phyloP scores from a whole-genome alignment of 257 asterid genomes.

The Ajuga chamaepitys region DNA sequence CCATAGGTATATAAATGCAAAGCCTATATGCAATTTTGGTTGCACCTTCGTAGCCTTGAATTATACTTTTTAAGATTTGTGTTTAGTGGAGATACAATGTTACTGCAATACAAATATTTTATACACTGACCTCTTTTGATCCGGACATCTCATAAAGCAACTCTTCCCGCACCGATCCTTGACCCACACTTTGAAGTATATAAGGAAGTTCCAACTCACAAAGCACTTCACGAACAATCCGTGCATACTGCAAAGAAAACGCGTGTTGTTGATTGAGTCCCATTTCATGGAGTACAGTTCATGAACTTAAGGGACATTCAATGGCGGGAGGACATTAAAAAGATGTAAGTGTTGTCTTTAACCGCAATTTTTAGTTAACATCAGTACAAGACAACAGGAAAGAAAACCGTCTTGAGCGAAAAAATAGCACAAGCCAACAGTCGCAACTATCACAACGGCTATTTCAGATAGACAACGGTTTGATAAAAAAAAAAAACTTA shows the following conservation, averaged over 20 bases:
- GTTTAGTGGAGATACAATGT: background rate
- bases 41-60: background rate
- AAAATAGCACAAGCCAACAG: too few species aligned
- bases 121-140: constrained; percentile 46
- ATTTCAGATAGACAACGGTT: too few species aligned
- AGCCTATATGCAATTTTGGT: background rate
- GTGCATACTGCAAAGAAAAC: constrained; percentile 42
- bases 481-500: too few species aligned
- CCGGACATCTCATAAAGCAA: constrained; percentile 51
- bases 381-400: too few species aligned
- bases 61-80: background rate
- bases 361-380: too few species aligned
- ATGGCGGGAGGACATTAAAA: too few species aligned
- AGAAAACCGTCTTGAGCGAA: too few species aligned
- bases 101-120: background rate
- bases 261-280: background rate
- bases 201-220: constrained; percentile 80
- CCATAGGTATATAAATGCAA: background rate
- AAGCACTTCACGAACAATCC: constrained; percentile 76
- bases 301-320: too few species aligned
- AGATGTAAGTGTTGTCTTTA: too few species aligned
- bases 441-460: too few species aligned
- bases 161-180: constrained; percentile 46
- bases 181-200: constrained; percentile 52
- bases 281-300: background rate